Conservation (phyloP, 352 stramenopile species). For the Globisporangium orthogonon region DNA sequence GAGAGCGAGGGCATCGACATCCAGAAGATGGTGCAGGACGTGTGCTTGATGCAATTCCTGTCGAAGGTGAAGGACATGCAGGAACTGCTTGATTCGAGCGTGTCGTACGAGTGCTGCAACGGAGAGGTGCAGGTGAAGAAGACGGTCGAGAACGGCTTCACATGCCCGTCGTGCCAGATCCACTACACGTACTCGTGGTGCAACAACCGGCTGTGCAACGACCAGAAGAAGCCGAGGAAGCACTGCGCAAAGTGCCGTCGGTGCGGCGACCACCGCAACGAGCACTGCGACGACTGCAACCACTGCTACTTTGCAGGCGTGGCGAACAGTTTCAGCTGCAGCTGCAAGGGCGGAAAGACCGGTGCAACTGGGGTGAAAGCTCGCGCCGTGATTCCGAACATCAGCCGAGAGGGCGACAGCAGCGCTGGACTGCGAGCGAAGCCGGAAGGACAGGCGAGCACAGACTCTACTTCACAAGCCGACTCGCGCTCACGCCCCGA, state of each 20-base stretch:
- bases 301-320: conserved; percentile 84
- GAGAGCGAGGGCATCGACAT: conserved; percentile 58
- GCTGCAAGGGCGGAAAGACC: conserved; percentile 37
- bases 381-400: conserved; percentile 41
- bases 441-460: background rate
- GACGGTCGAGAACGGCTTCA: conserved; percentile 52
- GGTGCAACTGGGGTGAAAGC: conserved; percentile 31
- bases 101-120: conserved; percentile 55
- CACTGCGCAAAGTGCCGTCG: conserved; percentile 75
- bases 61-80: conserved; percentile 84
- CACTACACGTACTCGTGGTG: conserved; percentile 82
- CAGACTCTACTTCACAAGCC: background rate
- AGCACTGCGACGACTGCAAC: conserved; percentile 78
- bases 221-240: conserved; percentile 72
- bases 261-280: conserved; percentile 73
- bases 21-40: conserved; percentile 53
- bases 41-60: conserved; percentile 79
- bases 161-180: conserved; percentile 45
- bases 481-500: background rate
- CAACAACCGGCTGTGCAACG: conserved; percentile 64
- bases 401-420: conserved; percentile 10
- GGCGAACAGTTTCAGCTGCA: conserved; percentile 79
- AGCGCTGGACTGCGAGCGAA: conserved; percentile 5
- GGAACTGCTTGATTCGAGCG: conserved; percentile 64
- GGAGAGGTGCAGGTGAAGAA: conserved; percentile 60